These are phyloP conservation scores for Diaporthe caulivora DNA, from an alignment of 2,329 filamentous ascomycete species.

Conservation along the genomic window DNA sequence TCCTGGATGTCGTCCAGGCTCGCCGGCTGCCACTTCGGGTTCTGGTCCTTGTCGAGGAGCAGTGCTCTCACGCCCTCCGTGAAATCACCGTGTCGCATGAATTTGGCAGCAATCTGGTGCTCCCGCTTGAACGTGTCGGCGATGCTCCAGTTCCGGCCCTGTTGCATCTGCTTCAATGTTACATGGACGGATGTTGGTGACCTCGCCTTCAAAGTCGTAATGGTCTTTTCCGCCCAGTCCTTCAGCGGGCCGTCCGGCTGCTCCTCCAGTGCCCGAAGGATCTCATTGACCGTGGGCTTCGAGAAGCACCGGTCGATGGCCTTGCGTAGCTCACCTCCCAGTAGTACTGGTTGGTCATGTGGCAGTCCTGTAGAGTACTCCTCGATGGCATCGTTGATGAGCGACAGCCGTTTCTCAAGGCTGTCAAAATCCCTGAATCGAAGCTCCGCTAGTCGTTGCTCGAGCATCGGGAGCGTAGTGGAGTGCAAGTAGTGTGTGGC, in stretches of 20 bases:
- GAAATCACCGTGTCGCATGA: conserved; percentile 95
- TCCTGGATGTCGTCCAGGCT: conserved; percentile 75
- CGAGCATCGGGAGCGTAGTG: conserved; percentile 82
- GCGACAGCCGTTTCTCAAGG: conserved; percentile 71
- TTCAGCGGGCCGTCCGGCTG: conserved; percentile 64
- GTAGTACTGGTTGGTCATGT: conserved; percentile 74
- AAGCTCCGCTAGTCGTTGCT: conserved; percentile 88
- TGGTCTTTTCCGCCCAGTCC: conserved; percentile 83
- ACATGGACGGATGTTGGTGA: conserved; percentile 92
- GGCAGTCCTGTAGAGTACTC: conserved; percentile 92
- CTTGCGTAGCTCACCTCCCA: conserved; percentile 78
- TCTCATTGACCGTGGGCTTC: conserved; percentile 74
- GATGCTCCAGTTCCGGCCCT: conserved; percentile 81
- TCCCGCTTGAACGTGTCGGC: conserved; percentile 87
- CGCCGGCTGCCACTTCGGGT: conserved; percentile 82
- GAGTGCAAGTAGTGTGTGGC: conserved; percentile 98
- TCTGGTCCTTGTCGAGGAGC: conserved; percentile 75
- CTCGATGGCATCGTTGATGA: conserved; percentile 90
- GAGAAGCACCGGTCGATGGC: conserved; percentile 89
- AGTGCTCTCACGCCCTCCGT: conserved; percentile 88
- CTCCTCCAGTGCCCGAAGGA: conserved; percentile 76
- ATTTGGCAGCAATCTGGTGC: conserved; percentile 84
- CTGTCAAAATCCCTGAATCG: conserved; percentile 84
- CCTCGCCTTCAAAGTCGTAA: conserved; percentile 79
- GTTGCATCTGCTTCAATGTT: conserved; percentile 83